Base-by-base conservation (phyloP, 495 filamentous ascomycete genomes). In the Cetradonia linearis region DNA sequence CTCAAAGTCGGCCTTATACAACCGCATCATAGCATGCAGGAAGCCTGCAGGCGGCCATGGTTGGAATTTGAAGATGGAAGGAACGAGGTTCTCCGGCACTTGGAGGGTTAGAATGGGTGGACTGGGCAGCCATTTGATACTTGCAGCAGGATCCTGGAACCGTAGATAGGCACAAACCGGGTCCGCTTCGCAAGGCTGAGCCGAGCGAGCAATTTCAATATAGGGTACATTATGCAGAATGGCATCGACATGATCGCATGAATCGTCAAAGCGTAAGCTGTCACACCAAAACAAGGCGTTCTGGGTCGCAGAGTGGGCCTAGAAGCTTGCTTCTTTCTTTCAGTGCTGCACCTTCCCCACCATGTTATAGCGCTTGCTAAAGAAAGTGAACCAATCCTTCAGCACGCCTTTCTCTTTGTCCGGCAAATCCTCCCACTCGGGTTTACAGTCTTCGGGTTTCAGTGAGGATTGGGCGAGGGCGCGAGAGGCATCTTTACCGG, bases 341-440 rank as follows among this genome's bases (percentile, higher is more conserved):
- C 47, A 55, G n/a, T n/a, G 37, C 53, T 61, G 49, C 40, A 95
- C 87, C 70, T 82, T 81, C 36, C 93, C 93, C 44, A 96, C 85
- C 59, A 96, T 82, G 67, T 92, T 96, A 70, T 98, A 98, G 44
- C 93, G 78, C 74, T 96, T 98, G 66, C 83, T 86, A 75, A 97
- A 98, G 75, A 95, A 98, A 4, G 86, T 94, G 56, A 82, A 84
- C 93, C 93, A 99, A 68, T 97, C 94, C 27, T 88, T 77, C 44
- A 99, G 75, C 16, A 86, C 83, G 30, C 77, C 79, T 75, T 96
- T 89, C 70, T 96, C 84, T 73, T 91, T 89, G n/a, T 95, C 91
- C 25, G 73, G 72, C 48, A 99, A 77, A 68, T 93, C 88, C 58
- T 84, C 76, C 89, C 89, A 97, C 33, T 96, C 86, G 1, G 94